phyloP scores from a whole-genome alignment of 371 early-diverging fungal genomes.

The Apophysomyces trapeziformis region DNA sequence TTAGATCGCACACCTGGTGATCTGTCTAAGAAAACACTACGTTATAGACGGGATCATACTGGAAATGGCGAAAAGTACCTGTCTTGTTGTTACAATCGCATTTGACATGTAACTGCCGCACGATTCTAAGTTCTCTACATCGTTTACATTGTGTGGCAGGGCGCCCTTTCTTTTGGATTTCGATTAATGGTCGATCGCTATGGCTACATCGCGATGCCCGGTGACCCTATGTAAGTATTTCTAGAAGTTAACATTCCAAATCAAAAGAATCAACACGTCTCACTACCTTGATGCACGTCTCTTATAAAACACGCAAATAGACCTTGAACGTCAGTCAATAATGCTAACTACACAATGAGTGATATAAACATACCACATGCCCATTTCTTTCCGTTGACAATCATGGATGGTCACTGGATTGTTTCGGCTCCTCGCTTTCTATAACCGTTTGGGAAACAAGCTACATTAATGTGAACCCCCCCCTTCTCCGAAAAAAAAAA shows the following conservation, averaged over 20 bases:
- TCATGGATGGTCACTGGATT: slow-evolving; percentile 15
- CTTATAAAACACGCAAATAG: slow-evolving; percentile 15
- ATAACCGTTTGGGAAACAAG: background rate
- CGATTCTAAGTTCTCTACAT: slow-evolving; percentile 73
- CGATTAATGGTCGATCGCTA: slow-evolving; percentile 63
- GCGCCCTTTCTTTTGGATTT: slow-evolving; percentile 78
- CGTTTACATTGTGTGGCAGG: slow-evolving; percentile 80
- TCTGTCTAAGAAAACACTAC: background rate
- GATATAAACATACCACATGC: slow-evolving; percentile 25
- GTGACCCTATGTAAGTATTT: slow-evolving; percentile 53
- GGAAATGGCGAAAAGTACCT: slow-evolving; percentile 11
- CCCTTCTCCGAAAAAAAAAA: no score
- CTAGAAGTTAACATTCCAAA: background rate
- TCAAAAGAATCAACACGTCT: background rate
- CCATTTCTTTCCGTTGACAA: slow-evolving; percentile 27
- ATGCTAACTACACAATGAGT: slow-evolving; percentile 1
- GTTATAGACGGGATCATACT: background rate
- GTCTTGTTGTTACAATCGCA: slow-evolving; percentile 63
- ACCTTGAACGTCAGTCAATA: background rate
- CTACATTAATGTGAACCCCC: no score
- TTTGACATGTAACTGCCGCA: slow-evolving; percentile 74
- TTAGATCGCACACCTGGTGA: background rate
- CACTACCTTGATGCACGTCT: slow-evolving; percentile 49
- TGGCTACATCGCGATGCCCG: slow-evolving; percentile 66
- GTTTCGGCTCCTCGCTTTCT: slow-evolving; percentile 9